Conservation (phyloP, 306 rosid species). For the Rosa chinensis region DNA sequence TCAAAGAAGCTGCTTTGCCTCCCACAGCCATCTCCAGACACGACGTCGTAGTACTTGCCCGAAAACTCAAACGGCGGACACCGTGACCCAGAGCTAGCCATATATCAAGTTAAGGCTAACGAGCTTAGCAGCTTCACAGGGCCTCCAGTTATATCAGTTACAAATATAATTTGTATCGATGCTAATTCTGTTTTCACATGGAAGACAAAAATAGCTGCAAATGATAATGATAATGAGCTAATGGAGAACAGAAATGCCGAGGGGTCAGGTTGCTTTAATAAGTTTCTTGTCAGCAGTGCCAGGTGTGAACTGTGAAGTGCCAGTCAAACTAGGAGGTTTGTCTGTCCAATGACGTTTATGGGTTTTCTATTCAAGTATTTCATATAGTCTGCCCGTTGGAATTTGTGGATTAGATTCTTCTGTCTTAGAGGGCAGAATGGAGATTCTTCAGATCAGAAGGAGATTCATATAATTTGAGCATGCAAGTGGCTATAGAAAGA, state of each 20-base stretch:
- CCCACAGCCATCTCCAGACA: constrained; percentile 55
- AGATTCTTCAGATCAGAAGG: constrained; percentile 5
- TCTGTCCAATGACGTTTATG: not conserved
- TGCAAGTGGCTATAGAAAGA: not conserved
- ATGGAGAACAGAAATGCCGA: not conserved
- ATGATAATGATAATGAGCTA: not conserved
- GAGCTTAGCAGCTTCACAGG: not conserved
- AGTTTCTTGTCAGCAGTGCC: not conserved
- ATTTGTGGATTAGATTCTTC: not conserved
- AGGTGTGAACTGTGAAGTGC: not conserved
- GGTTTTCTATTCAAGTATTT: not conserved
- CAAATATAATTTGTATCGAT: not conserved
- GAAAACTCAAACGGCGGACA: constrained; percentile 85
- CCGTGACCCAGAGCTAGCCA: constrained; percentile 38
- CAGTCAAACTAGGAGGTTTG: constrained; percentile 8
- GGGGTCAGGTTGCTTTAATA: not conserved
- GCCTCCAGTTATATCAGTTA: not conserved
- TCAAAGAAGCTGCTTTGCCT: constrained; percentile 87
- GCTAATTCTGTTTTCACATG: not conserved
- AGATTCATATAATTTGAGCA: constrained; percentile 3
- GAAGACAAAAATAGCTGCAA: not conserved
- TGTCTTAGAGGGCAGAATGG: not conserved
- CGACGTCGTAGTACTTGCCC: constrained; percentile 54
- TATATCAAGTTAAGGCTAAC: constrained; percentile 6
- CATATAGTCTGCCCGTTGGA: not conserved